Evolutionary conservation across 495 filamentous ascomycete species (phyloP).

Genomic region (Daldinia childiae): DNA sequence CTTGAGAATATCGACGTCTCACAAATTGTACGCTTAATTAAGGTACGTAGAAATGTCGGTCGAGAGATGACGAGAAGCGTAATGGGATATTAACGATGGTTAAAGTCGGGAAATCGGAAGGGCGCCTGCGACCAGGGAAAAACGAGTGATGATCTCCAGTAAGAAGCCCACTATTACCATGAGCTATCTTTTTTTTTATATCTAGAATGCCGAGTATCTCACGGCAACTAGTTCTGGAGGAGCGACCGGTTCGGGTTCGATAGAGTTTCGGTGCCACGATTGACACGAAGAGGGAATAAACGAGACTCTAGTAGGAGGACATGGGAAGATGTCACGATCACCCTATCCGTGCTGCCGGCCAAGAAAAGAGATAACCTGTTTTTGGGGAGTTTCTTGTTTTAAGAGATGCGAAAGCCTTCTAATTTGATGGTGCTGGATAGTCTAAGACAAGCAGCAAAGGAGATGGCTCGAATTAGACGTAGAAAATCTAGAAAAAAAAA

Average conservation of each 20-base stretch:
- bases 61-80: conserved; percentile 24
- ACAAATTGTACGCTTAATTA: conserved; percentile 15
- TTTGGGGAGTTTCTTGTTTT: conserved; percentile 29
- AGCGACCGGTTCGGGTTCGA: conserved; percentile 31
- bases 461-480: conserved; percentile 31
- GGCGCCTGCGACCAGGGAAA: conserved; percentile 64
- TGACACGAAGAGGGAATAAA: conserved; percentile 41
- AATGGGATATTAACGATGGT: conserved; percentile 48
- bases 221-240: conserved; percentile 47
- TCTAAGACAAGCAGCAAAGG: conserved; percentile 31
- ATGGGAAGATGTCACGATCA: conserved; percentile 46
- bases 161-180: conserved; percentile 63
- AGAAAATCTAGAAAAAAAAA: conserved; percentile 14
- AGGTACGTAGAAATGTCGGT: conserved; percentile 18
- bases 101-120: conserved; percentile 58
- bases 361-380: conserved; percentile 37
- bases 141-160: conserved; percentile 51
- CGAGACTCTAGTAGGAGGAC: conserved; percentile 41
- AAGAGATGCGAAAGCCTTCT: conserved; percentile 26
- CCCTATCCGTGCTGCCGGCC: conserved; percentile 40
- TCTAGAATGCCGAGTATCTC: conserved; percentile 44
- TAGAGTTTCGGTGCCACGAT: conserved; percentile 40
- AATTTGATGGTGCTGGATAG: conserved; percentile 21
- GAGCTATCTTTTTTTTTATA: conserved; percentile 48
- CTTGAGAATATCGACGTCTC: conserved; percentile 22